phyloP scores from a whole-genome alignment of 2,329 filamentous ascomycete species.

The Dothideomycetidae sp. region DNA sequence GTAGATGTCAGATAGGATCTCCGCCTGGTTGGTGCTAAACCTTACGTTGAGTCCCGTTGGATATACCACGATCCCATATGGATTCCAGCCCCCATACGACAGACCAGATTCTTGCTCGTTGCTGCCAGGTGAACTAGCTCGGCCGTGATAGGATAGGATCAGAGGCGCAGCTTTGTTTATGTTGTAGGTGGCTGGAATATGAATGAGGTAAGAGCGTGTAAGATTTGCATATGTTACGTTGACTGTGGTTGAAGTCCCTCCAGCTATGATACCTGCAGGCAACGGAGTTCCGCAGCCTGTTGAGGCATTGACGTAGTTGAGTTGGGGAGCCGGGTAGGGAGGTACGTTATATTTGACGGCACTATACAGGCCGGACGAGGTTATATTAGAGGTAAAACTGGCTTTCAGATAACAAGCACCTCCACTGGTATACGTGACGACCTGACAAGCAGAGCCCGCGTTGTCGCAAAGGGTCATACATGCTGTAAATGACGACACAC shows the following conservation, averaged over 20 bases:
- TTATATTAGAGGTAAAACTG: constrained; percentile 7
- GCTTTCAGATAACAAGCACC: constrained; percentile 15
- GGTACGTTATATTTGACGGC: constrained; percentile 4
- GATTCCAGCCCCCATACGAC: constrained; percentile 31
- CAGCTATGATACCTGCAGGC: constrained; percentile 12
- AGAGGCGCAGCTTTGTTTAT: constrained; percentile 25
- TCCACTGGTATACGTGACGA: constrained; percentile 7
- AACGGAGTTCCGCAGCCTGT: constrained; percentile 16
- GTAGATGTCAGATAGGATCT: background rate
- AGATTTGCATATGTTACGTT: constrained; percentile 16
- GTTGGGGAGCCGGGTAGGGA: constrained; percentile 9
- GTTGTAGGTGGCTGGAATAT: constrained; percentile 28
- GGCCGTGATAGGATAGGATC: constrained; percentile 37
- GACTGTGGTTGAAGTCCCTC: constrained; percentile 14
- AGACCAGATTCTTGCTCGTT: constrained; percentile 33
- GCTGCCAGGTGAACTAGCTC: constrained; percentile 23
- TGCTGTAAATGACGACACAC: constrained; percentile 5
- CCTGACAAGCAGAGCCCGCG: constrained; percentile 3
- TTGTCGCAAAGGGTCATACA: constrained; percentile 9
- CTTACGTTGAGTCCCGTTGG: constrained; percentile 25
- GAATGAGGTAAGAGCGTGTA: constrained; percentile 24
- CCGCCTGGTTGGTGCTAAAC: background rate
- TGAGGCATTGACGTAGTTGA: constrained; percentile 12
- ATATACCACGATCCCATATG: constrained; percentile 31
- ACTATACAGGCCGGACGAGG: constrained; percentile 4